Base-by-base conservation (phyloP, 257 asterid genomes). In the Gentiana macrophylla region DNA sequence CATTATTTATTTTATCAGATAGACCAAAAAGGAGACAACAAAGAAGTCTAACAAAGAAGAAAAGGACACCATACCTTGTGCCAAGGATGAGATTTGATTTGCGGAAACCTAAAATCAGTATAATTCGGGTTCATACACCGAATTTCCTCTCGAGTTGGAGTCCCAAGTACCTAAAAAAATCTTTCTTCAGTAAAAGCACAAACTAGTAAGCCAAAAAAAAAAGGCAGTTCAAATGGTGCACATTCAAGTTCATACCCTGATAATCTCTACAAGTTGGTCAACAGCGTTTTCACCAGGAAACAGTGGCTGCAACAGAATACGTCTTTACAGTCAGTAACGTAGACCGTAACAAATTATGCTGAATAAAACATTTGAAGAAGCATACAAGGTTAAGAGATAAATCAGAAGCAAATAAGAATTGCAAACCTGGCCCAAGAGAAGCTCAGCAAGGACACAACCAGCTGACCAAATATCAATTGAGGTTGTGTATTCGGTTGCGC, bases 231-330 rank as follows among this genome's bases (percentile, higher is more conserved):
- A 37, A 9, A 32, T 47, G 51, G 24, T 48, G 52, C 35, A 38
- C 62, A 41, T 50, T 48, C 52, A 50, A 63, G 51, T 58, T 57
- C 56, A 59, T 57, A 88, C 97, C 87, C 85, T 85, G 81, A 88
- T 88, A 56, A 88, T 88, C 85, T 85, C 95, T 24, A 88, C 97
- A 64, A 88, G 91, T 73, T 88, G 97, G 74, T 85, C 97, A 1
- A 88, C 97, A 15, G 95, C 97, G 79, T 79, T 88, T 77, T 85
- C 97, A 67, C 97, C 97, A 3, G 97, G 97, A 72, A 88, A 88
- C 54, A 88, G 76, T 8, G 94, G 95, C 97, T 88, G 94, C 49
- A 43, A 52, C 33, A 53, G 57, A 48, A 37, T 53, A 35, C 37
- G 33, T 32, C 48, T 35, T 54, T 62, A 67, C 59, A 24, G 68